phyloP scores from a whole-genome alignment of 257 asterid genomes.

The Striga asiatica region DNA sequence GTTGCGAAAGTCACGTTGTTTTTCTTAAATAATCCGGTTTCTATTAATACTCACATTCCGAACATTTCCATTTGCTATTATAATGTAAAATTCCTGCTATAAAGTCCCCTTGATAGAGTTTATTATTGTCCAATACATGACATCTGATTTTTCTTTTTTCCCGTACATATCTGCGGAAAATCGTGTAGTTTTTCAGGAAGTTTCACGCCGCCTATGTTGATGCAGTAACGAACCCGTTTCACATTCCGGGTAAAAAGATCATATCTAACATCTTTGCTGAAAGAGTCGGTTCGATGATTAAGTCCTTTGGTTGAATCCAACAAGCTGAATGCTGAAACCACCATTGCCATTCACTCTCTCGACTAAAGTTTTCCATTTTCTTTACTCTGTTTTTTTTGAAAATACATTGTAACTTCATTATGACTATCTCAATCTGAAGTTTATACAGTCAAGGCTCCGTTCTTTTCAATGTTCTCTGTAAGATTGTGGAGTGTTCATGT shows the following conservation, averaged over 20 bases:
- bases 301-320: too few relatives aligned
- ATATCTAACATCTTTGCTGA: too few relatives aligned
- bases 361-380: not conserved
- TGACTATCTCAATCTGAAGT: not conserved
- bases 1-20: not conserved
- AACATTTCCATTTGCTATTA: not conserved
- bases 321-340: too few relatives aligned
- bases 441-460: not conserved
- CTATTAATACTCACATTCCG: not conserved
- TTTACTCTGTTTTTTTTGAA: not conserved
- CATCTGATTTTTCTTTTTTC: constrained; percentile 15
- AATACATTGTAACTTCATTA: not conserved
- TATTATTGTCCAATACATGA: too few relatives aligned
- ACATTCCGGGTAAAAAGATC: constrained; percentile 88
- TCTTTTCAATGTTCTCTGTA: not conserved
- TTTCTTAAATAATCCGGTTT: not conserved
- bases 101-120: too few relatives aligned
- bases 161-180: constrained; percentile 78
- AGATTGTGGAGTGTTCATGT: not conserved
- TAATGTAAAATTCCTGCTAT: not conserved
- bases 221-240: constrained; percentile 96
- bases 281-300: too few relatives aligned
- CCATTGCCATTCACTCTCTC: too few relatives aligned
- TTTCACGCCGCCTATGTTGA: too few relatives aligned
- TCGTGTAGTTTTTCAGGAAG: too few relatives aligned